Evolutionary conservation across 1,284 basidiomycete species (phyloP).

Genomic region (Microbotryomycetes sp.): DNA sequence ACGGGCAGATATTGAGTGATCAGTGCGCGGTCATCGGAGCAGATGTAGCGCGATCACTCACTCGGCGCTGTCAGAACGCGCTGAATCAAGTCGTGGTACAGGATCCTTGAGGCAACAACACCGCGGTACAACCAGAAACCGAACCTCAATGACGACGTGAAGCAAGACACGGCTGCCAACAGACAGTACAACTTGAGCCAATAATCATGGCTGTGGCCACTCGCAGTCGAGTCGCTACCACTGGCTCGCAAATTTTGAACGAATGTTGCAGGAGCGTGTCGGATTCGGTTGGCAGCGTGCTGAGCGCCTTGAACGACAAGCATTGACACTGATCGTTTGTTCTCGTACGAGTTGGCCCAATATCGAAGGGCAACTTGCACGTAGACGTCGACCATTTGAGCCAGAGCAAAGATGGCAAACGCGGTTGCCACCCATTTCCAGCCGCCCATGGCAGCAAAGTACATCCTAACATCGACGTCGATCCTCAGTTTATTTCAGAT

Average conservation of each 20-base stretch:
- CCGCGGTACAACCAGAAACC: slow-evolving; percentile 27
- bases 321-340: neutral
- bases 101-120: slow-evolving; percentile 17
- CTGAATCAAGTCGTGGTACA: slow-evolving; percentile 31
- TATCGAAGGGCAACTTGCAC: slow-evolving; percentile 26
- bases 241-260: neutral
- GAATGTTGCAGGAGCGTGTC: neutral
- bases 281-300: neutral
- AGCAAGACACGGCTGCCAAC: slow-evolving; percentile 24
- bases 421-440: slow-evolving; percentile 10
- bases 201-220: slow-evolving; percentile 19
- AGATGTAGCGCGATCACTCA: slow-evolving; percentile 5
- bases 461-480: slow-evolving; percentile 27
- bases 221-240: neutral
- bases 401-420: slow-evolving; percentile 21
- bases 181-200: slow-evolving; percentile 33
- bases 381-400: slow-evolving; percentile 31
- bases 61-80: slow-evolving; percentile 31
- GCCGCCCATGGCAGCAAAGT: slow-evolving; percentile 30
- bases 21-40: neutral
- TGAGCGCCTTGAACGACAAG: neutral
- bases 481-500: slow-evolving; percentile 13
- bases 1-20: neutral
- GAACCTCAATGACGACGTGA: slow-evolving; percentile 19
- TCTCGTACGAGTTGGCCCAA: slow-evolving; percentile 35